Evolutionary conservation across 2,329 filamentous ascomycete species (phyloP).

Genomic region (Trematosphaeria pertusa): DNA sequence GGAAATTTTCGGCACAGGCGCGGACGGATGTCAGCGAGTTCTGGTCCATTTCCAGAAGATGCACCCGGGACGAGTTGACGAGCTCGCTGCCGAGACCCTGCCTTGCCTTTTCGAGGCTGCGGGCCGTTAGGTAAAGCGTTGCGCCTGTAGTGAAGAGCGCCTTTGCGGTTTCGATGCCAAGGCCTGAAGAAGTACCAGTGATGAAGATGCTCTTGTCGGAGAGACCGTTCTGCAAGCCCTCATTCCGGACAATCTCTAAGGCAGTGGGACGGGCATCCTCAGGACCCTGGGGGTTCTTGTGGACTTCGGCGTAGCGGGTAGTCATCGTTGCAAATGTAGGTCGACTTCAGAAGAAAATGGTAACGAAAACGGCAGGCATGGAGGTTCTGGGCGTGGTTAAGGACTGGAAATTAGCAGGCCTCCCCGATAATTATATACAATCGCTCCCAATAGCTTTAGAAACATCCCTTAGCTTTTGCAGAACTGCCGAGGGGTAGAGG

Average conservation of each 20-base stretch:
- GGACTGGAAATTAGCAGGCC: too few species aligned
- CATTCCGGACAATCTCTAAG: slow-evolving; percentile 49
- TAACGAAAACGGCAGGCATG: too few species aligned
- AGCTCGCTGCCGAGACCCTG: slow-evolving; percentile 15
- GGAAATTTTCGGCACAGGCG: slow-evolving; percentile 24
- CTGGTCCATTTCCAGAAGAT: slow-evolving; percentile 44
- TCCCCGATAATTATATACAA: too few species aligned
- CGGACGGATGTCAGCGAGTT: slow-evolving; percentile 28
- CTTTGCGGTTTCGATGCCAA: slow-evolving; percentile 36
- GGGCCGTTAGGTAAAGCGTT: slow-evolving; percentile 52
- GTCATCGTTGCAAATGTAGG: too few species aligned
- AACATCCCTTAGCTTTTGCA: too few species aligned
- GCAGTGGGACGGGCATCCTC: slow-evolving; percentile 53
- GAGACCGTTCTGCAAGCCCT: slow-evolving; percentile 43
- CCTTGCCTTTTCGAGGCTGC: slow-evolving; percentile 52
- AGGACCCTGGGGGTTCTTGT: slow-evolving; percentile 36
- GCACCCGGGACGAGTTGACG: slow-evolving; percentile 33
- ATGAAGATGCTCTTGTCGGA: slow-evolving; percentile 35
- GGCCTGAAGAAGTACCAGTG: slow-evolving; percentile 37
- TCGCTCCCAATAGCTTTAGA: too few species aligned
- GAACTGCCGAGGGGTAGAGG: too few species aligned
- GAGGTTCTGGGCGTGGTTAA: too few species aligned
- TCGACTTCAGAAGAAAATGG: too few species aligned
- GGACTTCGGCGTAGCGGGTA: slow-evolving; percentile 10
- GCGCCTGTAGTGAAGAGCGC: slow-evolving; percentile 55